phyloP scores from a whole-genome alignment of 345 rosid genomes.

The Aethionema arabicum region DNA sequence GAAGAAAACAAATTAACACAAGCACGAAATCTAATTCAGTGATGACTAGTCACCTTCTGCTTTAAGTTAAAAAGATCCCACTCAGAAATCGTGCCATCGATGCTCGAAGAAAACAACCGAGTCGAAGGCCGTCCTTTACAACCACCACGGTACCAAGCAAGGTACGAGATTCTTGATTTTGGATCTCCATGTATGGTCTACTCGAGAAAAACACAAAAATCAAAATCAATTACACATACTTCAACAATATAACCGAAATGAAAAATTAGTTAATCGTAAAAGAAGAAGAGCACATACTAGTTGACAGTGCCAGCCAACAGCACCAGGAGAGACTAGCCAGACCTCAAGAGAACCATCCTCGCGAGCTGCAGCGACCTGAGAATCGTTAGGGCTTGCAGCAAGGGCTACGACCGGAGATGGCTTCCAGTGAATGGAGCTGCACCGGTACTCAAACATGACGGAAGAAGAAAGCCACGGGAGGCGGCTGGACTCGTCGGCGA shows the following conservation, averaged over 20 bases:
- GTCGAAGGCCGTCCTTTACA: conserved; percentile 45
- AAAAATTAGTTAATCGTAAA: background rate
- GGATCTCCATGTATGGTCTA: conserved; percentile 84
- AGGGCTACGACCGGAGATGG: conserved; percentile 88
- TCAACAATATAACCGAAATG: background rate
- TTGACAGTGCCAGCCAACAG: conserved; percentile 94
- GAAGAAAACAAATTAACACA: conserved; percentile 34
- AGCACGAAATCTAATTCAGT: background rate
- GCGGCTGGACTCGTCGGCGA: background rate
- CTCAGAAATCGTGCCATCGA: conserved; percentile 83
- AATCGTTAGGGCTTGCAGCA: conserved; percentile 70
- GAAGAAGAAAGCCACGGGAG: conserved; percentile 4
- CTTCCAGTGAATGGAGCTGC: conserved; percentile 80
- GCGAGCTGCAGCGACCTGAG: conserved; percentile 82
- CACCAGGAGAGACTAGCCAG: conserved; percentile 93
- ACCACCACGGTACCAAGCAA: conserved; percentile 64
- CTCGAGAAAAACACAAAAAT: background rate
- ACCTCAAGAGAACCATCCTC: conserved; percentile 90
- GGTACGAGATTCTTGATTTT: conserved; percentile 69
- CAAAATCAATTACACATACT: conserved; percentile 11
- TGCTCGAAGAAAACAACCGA: conserved; percentile 74
- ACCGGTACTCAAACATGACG: conserved; percentile 50
- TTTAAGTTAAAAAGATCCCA: conserved; percentile 82
- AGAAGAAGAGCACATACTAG: conserved; percentile 55
- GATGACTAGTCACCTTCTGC: conserved; percentile 64